These are phyloP conservation scores for Oehlia diaphana DNA, from an alignment of 192 early-diverging fungal species.

Conservation along the genomic window DNA sequence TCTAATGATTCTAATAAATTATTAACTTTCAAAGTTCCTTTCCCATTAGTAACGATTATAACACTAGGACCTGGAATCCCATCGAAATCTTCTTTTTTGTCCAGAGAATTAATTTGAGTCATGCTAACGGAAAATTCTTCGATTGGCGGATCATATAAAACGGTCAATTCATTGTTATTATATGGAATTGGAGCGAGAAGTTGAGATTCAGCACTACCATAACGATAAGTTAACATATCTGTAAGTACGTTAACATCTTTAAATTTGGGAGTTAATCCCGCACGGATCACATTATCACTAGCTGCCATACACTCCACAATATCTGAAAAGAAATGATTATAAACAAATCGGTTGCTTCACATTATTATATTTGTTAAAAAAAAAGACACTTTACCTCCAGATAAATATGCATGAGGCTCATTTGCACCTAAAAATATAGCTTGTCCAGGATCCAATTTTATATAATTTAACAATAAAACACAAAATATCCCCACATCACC, in stretches of 20 bases:
- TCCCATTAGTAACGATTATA: constrained; percentile 79
- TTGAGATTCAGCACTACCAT: constrained; percentile 78
- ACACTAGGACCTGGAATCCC: constrained; percentile 81
- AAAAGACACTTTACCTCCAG: constrained; percentile 61
- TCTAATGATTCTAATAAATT: constrained; percentile 6
- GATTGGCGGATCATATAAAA: constrained; percentile 94
- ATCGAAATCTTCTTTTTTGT: constrained; percentile 52
- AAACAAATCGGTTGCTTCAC: background rate
- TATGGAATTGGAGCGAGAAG: constrained; percentile 66
- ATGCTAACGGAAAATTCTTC: constrained; percentile 86
- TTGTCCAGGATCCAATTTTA: constrained; percentile 78
- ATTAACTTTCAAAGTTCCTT: constrained; percentile 46
- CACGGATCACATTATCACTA: constrained; percentile 94
- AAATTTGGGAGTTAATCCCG: constrained; percentile 97
- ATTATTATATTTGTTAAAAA: too few relatives aligned
- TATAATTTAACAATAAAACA: constrained; percentile 87
- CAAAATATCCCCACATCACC: constrained; percentile 90
- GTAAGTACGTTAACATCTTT: constrained; percentile 91
- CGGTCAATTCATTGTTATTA: constrained; percentile 43
- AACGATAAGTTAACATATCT: constrained; percentile 87
- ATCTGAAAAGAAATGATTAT: constrained; percentile 52
- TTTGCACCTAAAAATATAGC: constrained; percentile 95
- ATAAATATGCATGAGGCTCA: constrained; percentile 96
- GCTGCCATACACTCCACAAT: constrained; percentile 99
- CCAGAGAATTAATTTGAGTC: constrained; percentile 50